phyloP scores from a whole-genome alignment of 2,329 filamentous ascomycete genomes.

The Exophiala sp. region DNA sequence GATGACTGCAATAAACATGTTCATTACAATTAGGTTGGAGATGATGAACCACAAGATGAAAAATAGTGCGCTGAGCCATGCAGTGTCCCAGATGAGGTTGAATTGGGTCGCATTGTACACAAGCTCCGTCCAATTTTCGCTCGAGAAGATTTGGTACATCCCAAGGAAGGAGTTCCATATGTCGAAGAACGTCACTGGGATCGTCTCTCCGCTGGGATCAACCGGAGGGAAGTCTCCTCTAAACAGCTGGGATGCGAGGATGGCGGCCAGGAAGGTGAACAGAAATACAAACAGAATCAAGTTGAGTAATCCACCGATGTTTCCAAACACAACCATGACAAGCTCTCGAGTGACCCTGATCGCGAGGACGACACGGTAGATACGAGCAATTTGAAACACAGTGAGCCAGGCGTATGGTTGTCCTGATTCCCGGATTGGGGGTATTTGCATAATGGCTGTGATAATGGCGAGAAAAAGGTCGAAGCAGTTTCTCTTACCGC shows the following conservation, averaged over 20 bases:
- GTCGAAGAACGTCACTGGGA: constrained; percentile 72
- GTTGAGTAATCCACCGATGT: constrained; percentile 85
- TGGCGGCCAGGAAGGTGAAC: constrained; percentile 86
- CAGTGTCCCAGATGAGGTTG: constrained; percentile 60
- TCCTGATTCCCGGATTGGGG: constrained; percentile 66
- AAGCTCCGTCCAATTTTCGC: constrained; percentile 89
- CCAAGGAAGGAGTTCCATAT: constrained; percentile 95
- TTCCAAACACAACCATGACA: constrained; percentile 80
- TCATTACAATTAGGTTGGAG: constrained; percentile 89
- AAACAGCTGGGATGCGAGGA: constrained; percentile 89
- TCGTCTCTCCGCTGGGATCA: constrained; percentile 57
- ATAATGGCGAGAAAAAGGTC: constrained; percentile 74
- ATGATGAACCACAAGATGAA: constrained; percentile 94
- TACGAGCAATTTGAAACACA: constrained; percentile 84
- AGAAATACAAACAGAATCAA: constrained; percentile 94
- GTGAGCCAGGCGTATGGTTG: constrained; percentile 80
- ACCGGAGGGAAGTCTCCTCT: constrained; percentile 69
- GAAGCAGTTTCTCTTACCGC: constrained; percentile 66
- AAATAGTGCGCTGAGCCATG: constrained; percentile 89
- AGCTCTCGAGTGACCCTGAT: constrained; percentile 81
- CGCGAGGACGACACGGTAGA: constrained; percentile 85
- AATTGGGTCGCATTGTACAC: constrained; percentile 74
- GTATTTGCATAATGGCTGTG: constrained; percentile 79
- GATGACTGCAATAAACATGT: constrained; percentile 99
- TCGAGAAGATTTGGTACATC: constrained; percentile 96